Base-by-base conservation (phyloP, 768 basidiomycete species). In the Pulveroboletus sp. region DNA sequence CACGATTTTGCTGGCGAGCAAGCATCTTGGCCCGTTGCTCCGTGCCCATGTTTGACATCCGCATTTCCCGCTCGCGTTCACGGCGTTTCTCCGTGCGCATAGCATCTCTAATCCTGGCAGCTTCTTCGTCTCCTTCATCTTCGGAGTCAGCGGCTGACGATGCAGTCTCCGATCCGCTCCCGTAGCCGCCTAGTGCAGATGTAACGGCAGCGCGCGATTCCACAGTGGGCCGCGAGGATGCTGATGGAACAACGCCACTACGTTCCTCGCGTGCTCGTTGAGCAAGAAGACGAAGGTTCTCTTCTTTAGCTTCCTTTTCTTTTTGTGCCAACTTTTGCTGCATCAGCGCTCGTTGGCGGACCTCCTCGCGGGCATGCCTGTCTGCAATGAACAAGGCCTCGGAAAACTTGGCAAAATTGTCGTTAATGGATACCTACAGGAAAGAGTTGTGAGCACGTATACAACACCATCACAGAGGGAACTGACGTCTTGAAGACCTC, bases 321-420 rank as follows among this genome's bases (percentile, higher is more conserved):
- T 99, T 99, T 69, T 96, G 88, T 11, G 91, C 93, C n/a, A 99
- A 77, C 63, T 95, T 93, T 68, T 98, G 96, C 64, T 98, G 95
- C 94, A 98, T 97, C 48, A 96, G 80, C 4, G 94, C 76, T 45
- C 96, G 87, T 65, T 98, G 93, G 22, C 93, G 83, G 37, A 98
- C 96, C 71, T 99, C 96, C 63, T 99, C 95, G 53, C 96, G 89
- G 2, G 96, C 94, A 70, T 97, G 95, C 51, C 95, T 81, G 67
- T 98, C 95, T 11, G 95, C 95, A 55, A 99, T 79, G 65, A 89
- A 96, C 23, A 99, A 74, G 2, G 95, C 83, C 73, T 99, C 95
- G 1, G 95, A 96, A 67, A 99, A 95, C 68, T 97, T 96, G 50
- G 95, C 95, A 72, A 99, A 99, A 70, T 93, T 93, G 70, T 99